Evolutionary conservation across 148 eudicot genomes (phyloP), one percentile per base, ranked within the genome.

Genomic region (Camellia granthamiana): DNA sequence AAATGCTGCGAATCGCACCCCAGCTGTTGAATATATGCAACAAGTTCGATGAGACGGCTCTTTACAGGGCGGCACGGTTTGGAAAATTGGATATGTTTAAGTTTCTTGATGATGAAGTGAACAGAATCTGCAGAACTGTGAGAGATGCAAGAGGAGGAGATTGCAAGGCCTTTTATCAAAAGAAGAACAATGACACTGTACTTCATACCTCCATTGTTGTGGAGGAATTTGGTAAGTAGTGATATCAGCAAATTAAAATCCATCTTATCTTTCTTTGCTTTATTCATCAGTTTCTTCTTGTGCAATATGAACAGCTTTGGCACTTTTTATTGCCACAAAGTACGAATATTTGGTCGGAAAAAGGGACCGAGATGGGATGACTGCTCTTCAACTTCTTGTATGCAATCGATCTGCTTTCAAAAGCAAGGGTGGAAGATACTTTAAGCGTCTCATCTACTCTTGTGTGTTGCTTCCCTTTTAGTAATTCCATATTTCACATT

Each of bases 371-470:
- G 7, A 51, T 38, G 72, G 59, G 4, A 77, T 65, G 79, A 77
- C 72, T 47, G 60, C 72, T 65, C 79, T 77, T 38, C 79, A 77
- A 65, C 72, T 61, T 77, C 72, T 76, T 76, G 61, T 69, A 16
- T 42, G 68, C 69, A 61, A 60, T 44, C 47, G 8, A 60, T 47
- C 78, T 8, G 55, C 47, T 61, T 44, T 76, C 64, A 30, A 23
- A 9, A 21, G 43, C 43, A 8, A 14, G 69, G 2, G 30, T 8
- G 4, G 14, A 65, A 4, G 43, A 2, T 30, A 23, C 42, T 13
- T 65, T 4, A 23, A 6, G 43, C 41, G 43, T 10, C 43, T 21
- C 3, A 9, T 65, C 15, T 6, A 65, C 42, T 7, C 42, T 65
- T 65, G 69, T 65, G 30, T 5, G 43, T 30, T n/a, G 7, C 52